Conservation (phyloP, 2,329 filamentous ascomycete genomes). For the Alternaria solani region DNA sequence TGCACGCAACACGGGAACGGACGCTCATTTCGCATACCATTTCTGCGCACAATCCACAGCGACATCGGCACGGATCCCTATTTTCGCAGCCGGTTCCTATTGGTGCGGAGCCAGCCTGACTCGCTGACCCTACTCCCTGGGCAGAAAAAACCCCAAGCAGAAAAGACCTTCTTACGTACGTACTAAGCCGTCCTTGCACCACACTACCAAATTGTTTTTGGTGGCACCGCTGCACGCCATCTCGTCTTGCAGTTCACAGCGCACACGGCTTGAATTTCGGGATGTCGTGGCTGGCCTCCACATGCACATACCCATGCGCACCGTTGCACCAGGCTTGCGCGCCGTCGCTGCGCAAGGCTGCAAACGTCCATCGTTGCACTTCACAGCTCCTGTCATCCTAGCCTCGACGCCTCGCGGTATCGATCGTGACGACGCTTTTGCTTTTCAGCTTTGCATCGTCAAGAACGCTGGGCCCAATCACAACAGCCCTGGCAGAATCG, state of each 20-base stretch:
- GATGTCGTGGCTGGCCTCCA: background rate
- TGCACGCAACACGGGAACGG: background rate
- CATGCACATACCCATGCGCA: constrained; percentile 5
- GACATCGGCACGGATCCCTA: background rate
- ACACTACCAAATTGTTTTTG: constrained; percentile 1
- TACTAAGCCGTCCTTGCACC: background rate
- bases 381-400: background rate
- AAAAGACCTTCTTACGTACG: background rate
- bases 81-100: background rate
- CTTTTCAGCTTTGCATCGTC: constrained; percentile 2
- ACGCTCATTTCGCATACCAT: background rate
- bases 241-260: constrained; percentile 5
- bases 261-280: constrained; percentile 1
- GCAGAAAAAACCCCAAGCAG: background rate
- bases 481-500: background rate
- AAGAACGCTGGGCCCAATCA: constrained; percentile 9
- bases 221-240: constrained; percentile 10
- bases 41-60: background rate
- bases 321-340: constrained; percentile 1
- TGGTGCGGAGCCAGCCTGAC: background rate
- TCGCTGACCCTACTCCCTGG: background rate
- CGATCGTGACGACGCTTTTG: constrained; percentile 4
- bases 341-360: constrained; percentile 7
- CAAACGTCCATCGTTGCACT: background rate
- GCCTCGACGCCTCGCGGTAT: background rate